Base-by-base conservation (phyloP, 1,284 basidiomycete species). In the Ustilago xerochloae region DNA sequence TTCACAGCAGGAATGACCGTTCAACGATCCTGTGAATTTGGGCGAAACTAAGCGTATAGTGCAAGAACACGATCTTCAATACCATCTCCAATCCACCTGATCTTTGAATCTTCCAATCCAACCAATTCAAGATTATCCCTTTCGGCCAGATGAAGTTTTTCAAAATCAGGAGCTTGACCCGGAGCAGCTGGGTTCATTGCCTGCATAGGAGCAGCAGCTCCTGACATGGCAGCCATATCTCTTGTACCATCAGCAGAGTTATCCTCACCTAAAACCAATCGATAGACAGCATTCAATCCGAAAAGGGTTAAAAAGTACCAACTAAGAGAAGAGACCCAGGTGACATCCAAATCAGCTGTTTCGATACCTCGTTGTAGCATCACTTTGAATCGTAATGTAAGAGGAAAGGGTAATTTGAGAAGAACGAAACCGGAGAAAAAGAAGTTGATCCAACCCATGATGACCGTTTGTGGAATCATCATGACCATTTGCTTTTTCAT, bases 241-340 rank as follows among this genome's bases (percentile, higher is more conserved):
- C 83, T 67, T n/a, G 83, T 80, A 4, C 81, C 78, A 52, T 85
- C 83, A 22, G 84, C 84, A 26, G 82, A 82, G 81, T 97, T 96
- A 66, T 94, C 93, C 49, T 89, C 89, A 8, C 97, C 97, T 62
- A 99, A 90, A 56, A 99, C 89, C 57, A 98, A 90, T 63, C 92
- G 91, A 87, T 97, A 98, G 13, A 99, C 87, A 16, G 95, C 94
- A 82, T 97, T 98, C 63, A 99, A 87, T 56, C 97, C 97, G 84
- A 99, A 99, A 84, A 98, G 92, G 87, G 97, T 98, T 79, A 99
- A 89, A 86, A 99, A 99, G 86, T 99, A 99, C 97, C 97, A 99
- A 29, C 93, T 96, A 63, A 99, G 88, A 10, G 95, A 97, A 13
- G 96, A 98, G 32, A 99, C 97, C 96, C 97, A 99, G 86, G 93